These are phyloP conservation scores for Eleusine indica DNA, from an alignment of 176 grass and related monocot genomes.

Conservation along the genomic window DNA sequence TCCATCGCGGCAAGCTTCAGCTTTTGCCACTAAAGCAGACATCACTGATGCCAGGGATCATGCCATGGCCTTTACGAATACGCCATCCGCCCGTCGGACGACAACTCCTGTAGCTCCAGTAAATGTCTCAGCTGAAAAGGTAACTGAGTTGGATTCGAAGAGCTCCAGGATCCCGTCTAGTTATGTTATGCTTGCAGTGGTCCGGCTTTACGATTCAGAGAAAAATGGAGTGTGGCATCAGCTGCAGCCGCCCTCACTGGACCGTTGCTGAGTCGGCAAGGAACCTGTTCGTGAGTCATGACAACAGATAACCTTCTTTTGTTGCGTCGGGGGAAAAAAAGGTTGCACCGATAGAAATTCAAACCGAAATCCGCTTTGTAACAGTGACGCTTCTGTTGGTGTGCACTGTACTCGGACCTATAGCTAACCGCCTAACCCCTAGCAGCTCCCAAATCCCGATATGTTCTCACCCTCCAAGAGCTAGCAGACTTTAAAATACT, in stretches of 20 bases:
- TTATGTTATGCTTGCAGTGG: neutral
- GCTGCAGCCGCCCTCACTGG: neutral
- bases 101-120: too few species aligned
- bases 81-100: too few species aligned
- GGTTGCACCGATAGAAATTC: neutral
- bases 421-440: neutral
- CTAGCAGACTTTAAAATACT: neutral
- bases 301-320: neutral
- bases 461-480: slow-evolving; percentile 11
- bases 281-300: neutral
- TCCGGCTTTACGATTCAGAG: slow-evolving; percentile 34
- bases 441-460: slow-evolving; percentile 18
- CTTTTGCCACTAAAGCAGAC: too few species aligned
- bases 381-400: neutral
- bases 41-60: too few species aligned
- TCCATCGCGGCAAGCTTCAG: too few species aligned
- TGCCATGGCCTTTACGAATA: too few species aligned
- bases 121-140: neutral
- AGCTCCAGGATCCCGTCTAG: slow-evolving; percentile 19
- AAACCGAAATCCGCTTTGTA: neutral
- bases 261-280: slow-evolving; percentile 9
- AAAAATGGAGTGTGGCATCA: slow-evolving; percentile 7
- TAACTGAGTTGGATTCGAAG: slow-evolving; percentile 32
- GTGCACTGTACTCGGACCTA: neutral
- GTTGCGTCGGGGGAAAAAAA: neutral